These are phyloP conservation scores for Corynascus novoguineensis DNA, from an alignment of 495 filamentous ascomycete species.

Conservation along the genomic window DNA sequence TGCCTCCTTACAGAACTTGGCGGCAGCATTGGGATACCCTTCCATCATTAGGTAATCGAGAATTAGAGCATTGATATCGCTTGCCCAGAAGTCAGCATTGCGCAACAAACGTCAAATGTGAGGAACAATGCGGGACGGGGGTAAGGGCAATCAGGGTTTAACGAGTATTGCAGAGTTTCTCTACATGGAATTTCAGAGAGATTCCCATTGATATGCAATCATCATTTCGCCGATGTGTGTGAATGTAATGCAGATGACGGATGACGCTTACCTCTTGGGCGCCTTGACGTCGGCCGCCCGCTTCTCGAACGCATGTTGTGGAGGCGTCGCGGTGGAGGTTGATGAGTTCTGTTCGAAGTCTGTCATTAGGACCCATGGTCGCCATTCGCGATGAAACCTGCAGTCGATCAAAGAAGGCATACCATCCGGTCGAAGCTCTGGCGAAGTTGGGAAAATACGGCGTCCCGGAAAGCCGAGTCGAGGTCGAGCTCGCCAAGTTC, in stretches of 20 bases:
- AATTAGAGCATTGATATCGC: slow-evolving; percentile 91
- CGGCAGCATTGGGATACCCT: slow-evolving; percentile 87
- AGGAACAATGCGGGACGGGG: slow-evolving; percentile 47
- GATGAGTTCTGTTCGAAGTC: slow-evolving; percentile 52
- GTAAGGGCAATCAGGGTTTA: slow-evolving; percentile 37
- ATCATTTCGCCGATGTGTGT: slow-evolving; percentile 57
- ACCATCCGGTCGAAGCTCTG: slow-evolving; percentile 28
- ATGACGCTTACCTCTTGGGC: slow-evolving; percentile 73
- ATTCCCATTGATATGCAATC: slow-evolving; percentile 98
- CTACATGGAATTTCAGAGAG: slow-evolving; percentile 95
- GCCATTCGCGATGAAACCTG: not conserved
- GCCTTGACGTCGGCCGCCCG: slow-evolving; percentile 81
- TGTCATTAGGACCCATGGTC: slow-evolving; percentile 11
- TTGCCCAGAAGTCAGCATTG: slow-evolving; percentile 34
- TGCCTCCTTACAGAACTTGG: slow-evolving; percentile 89
- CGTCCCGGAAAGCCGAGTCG: slow-evolving; percentile 21
- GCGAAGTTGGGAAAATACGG: slow-evolving; percentile 22
- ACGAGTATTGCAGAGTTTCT: slow-evolving; percentile 56
- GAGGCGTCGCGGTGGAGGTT: slow-evolving; percentile 60
- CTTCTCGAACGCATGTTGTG: slow-evolving; percentile 67
- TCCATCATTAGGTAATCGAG: slow-evolving; percentile 97
- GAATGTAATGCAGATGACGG: slow-evolving; percentile 17
- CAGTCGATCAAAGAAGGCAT: not conserved
- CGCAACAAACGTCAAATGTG: not conserved
- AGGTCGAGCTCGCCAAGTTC: slow-evolving; percentile 17